Percentiles rank a stretch among this genome's conserved stretches.
Conservation (phyloP, 2,329 filamentous ascomycete species). For the Aspergillus puulaauensis region DNA sequence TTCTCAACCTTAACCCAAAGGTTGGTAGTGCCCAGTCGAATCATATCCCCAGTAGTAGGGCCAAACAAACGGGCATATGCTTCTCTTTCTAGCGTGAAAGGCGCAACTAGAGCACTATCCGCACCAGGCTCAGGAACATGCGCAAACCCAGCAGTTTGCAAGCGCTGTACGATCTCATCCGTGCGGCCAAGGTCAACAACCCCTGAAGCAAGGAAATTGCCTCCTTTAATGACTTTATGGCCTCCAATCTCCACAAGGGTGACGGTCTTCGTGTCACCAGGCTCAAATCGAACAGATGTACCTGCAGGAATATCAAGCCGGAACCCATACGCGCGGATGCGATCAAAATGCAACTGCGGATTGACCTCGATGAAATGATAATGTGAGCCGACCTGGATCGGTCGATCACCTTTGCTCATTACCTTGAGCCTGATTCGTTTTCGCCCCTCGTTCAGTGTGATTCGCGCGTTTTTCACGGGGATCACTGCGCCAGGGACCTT, state of each 20-base stretch:
- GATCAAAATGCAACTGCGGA: slow-evolving; percentile 84
- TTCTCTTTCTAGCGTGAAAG: slow-evolving; percentile 70
- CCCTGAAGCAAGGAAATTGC: slow-evolving; percentile 76
- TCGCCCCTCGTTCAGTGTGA: slow-evolving; percentile 72
- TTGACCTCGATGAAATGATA: slow-evolving; percentile 98
- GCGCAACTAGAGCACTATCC: slow-evolving; percentile 57
- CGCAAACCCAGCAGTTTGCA: slow-evolving; percentile 74
- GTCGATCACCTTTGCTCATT: slow-evolving; percentile 82
- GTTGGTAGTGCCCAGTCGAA: slow-evolving; percentile 78
- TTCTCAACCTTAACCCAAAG: slow-evolving; percentile 89
- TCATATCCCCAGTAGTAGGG: slow-evolving; percentile 82
- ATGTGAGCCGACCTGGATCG: slow-evolving; percentile 88
- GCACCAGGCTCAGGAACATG: slow-evolving; percentile 68
- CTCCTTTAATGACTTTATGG: slow-evolving; percentile 74
- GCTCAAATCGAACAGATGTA: slow-evolving; percentile 90
- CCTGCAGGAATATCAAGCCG: slow-evolving; percentile 87
- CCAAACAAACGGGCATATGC: slow-evolving; percentile 89
- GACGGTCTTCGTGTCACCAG: slow-evolving; percentile 87
- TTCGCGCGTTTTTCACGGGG: slow-evolving; percentile 63
- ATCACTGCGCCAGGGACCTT: slow-evolving; percentile 79
- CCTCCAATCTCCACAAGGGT: slow-evolving; percentile 87
- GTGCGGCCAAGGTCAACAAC: slow-evolving; percentile 63
- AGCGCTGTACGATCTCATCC: slow-evolving; percentile 64
- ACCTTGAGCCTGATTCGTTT: slow-evolving; percentile 73
- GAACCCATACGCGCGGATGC: slow-evolving; percentile 76